Evolutionary conservation across 306 rosid species (phyloP).

Genomic region (Cucurbita moschata): DNA sequence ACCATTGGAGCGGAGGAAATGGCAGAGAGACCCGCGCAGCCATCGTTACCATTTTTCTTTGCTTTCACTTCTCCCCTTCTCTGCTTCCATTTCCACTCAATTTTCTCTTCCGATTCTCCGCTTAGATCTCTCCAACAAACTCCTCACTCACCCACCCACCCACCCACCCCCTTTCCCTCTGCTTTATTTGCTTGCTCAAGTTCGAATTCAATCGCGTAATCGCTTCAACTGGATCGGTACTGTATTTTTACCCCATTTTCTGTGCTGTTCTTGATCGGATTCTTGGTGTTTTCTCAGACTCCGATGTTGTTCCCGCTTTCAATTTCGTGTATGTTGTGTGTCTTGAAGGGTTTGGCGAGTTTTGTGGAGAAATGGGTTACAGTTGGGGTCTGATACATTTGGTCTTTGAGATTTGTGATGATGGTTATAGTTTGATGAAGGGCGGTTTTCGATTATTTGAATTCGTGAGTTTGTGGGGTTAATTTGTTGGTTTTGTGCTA

Average conservation of each 20-base stretch:
- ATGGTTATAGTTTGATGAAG: not conserved
- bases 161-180: not conserved
- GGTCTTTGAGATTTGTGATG: not conserved
- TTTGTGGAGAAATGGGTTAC: not conserved
- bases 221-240: not conserved
- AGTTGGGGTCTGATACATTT: not conserved
- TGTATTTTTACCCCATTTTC: not conserved
- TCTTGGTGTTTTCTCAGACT: not conserved
- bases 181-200: not conserved
- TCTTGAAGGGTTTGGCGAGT: not conserved
- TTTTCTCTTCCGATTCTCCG: not conserved
- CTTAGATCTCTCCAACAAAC: not conserved
- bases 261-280: not conserved
- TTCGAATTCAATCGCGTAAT: not conserved
- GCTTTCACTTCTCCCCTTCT: conserved; percentile 5
- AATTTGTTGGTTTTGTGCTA: not conserved
- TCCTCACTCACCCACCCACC: not conserved
- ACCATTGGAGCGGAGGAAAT: not conserved
- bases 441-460: not conserved
- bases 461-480: not conserved
- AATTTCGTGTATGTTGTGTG: not conserved
- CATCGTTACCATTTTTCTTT: not conserved
- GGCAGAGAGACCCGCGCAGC: not conserved
- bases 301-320: not conserved
- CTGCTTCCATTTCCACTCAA: not conserved